phyloP scores from a whole-genome alignment of 2,329 filamentous ascomycete genomes.

The Tolypocladium tropicale region DNA sequence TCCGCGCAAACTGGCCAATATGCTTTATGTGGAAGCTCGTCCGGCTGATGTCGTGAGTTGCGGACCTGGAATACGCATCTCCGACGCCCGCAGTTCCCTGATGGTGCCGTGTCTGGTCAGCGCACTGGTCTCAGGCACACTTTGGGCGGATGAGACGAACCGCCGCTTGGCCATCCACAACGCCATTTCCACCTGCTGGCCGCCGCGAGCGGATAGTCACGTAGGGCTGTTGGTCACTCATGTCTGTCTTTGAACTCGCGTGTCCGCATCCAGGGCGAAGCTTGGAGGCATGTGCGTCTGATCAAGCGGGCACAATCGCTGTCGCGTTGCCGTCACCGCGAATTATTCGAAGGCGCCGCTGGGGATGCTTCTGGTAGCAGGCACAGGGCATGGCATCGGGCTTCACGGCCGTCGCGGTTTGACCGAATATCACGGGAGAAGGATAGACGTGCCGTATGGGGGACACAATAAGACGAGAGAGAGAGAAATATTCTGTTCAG shows the following conservation, averaged over 20 bases:
- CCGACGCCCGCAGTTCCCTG: slow-evolving; percentile 4
- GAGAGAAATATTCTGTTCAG: not conserved
- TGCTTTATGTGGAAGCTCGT: slow-evolving; percentile 49
- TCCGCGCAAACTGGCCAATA: slow-evolving; percentile 42
- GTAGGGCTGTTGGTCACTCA: slow-evolving; percentile 37
- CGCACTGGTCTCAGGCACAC: too few relatives aligned
- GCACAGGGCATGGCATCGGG: not conserved
- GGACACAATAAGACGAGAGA: not conserved
- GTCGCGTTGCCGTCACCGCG: not conserved
- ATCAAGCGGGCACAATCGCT: not conserved
- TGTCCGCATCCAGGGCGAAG: not conserved
- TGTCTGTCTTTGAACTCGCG: slow-evolving; percentile 8
- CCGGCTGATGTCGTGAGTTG: slow-evolving; percentile 48
- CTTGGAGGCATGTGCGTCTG: not conserved
- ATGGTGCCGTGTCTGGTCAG: not conserved
- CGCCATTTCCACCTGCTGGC: slow-evolving; percentile 33
- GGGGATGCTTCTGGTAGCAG: not conserved
- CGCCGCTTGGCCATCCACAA: slow-evolving; percentile 36
- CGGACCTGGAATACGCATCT: slow-evolving; percentile 20
- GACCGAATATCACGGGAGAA: not conserved
- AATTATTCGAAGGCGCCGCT: not conserved
- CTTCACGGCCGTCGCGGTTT: not conserved
- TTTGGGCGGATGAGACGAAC: slow-evolving; percentile 27
- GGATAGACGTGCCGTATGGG: not conserved
- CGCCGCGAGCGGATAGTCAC: slow-evolving; percentile 41